Conservation (phyloP, 768 basidiomycete genomes). For the Tubosaeta sp. region DNA sequence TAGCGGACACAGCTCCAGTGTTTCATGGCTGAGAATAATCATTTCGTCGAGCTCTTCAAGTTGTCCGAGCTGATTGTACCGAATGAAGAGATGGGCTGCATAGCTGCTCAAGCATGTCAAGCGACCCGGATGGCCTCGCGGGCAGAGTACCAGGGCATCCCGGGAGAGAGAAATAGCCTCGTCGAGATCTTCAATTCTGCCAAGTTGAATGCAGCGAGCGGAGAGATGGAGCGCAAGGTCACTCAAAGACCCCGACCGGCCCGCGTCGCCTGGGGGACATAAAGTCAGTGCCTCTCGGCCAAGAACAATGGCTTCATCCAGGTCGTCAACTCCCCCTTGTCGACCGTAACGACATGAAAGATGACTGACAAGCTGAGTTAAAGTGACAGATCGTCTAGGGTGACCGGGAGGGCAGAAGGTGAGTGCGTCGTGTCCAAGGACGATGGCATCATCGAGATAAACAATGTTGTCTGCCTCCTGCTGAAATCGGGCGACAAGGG, state of each 20-base stretch:
- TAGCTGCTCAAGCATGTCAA: neutral
- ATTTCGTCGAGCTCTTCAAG: neutral
- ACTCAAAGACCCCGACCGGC: neutral
- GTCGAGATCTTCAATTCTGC: neutral
- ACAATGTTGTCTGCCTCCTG: neutral
- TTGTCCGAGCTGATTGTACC: neutral
- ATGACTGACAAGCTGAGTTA: neutral
- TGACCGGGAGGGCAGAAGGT: neutral
- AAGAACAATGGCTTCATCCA: neutral
- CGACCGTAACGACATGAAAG: neutral
- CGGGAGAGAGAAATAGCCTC: neutral
- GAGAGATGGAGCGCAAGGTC: neutral
- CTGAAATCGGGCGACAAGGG: neutral
- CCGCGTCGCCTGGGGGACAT: neutral
- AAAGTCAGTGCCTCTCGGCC: neutral
- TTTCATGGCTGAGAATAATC: neutral
- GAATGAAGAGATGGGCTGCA: neutral
- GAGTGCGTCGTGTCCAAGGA: neutral
- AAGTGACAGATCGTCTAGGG: neutral
- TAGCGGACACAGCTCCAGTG: neutral
- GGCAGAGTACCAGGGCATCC: neutral
- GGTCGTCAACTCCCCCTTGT: neutral
- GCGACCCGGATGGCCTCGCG: neutral
- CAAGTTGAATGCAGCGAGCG: neutral
- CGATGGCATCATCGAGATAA: neutral